Evolutionary conservation across 257 asterid species (phyloP).

Genomic region (Rhazya stricta): DNA sequence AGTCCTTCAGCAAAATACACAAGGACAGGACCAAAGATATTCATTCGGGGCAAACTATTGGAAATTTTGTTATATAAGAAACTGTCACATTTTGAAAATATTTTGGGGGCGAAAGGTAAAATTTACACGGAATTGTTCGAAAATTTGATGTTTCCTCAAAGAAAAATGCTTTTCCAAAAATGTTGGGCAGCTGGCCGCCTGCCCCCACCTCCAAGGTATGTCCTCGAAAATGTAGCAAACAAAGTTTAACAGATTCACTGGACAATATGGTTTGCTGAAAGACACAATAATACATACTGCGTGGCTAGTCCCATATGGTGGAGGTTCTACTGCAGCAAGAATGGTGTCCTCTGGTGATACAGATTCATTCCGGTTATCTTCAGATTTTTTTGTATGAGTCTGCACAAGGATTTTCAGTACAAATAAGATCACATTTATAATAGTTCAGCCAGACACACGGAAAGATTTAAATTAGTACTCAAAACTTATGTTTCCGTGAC

Average conservation of each 20-base stretch:
- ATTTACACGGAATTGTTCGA: too few relatives aligned
- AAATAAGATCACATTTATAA: neutral
- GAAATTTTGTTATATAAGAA: too few relatives aligned
- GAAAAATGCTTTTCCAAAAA: too few relatives aligned
- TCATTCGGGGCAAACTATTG: too few relatives aligned
- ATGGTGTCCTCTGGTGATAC: slow-evolving; percentile 38
- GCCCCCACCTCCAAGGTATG: too few relatives aligned
- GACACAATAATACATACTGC: slow-evolving; percentile 43
- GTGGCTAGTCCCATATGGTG: slow-evolving; percentile 70
- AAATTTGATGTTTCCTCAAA: too few relatives aligned
- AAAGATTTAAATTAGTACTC: neutral
- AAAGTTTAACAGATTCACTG: neutral
- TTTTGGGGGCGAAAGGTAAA: too few relatives aligned
- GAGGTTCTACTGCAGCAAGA: slow-evolving; percentile 60
- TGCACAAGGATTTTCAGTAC: slow-evolving; percentile 32
- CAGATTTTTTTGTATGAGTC: slow-evolving; percentile 79
- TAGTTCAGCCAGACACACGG: neutral
- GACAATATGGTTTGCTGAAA: neutral
- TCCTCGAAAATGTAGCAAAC: too few relatives aligned
- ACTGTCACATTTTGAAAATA: too few relatives aligned
- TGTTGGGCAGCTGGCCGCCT: too few relatives aligned
- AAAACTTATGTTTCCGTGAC: neutral
- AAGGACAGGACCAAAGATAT: too few relatives aligned
- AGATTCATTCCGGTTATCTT: slow-evolving; percentile 28
- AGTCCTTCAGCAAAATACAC: neutral